Evolutionary conservation across 257 asterid species (phyloP), one percentile per base, ranked within the genome.

Genomic region (Rehmannia glutinosa): DNA sequence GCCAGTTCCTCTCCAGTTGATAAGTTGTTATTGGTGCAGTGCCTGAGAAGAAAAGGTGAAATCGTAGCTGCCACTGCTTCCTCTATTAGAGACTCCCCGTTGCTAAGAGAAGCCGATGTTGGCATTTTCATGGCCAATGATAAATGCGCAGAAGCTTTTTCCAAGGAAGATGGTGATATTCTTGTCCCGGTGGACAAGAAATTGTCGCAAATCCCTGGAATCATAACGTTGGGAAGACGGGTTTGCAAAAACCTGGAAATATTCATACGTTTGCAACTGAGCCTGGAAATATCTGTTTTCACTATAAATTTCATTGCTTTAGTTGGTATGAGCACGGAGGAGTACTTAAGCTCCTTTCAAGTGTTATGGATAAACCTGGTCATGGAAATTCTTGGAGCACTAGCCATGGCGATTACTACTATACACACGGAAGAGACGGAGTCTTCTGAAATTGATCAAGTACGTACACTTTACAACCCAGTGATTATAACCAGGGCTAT

Each of bases 341-440:
- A 50, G 39, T 32, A n/a, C n/a, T n/a, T 80, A 63, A 36, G 78
- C 30, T 10, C 83, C 10, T 54, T 70, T 43, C 77, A 83, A 41
- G 36, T 83, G 12, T 72, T 83, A 3, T 83, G 88, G 88, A 68
- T 75, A 61, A 80, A 70, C 53, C 54, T 83, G 27, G 13, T 67
- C 0, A 56, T 77, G 55, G 88, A 75, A 51, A 45, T 43, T 28
- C 45, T 83, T 0, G 85, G 80, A 6, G 82, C 82, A 2, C 65
- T 75, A 20, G 78, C 76, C 12, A 59, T 77, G 42, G 77, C 78
- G 1, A 33, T 50, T 4, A 60, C 67, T 25, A 59, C 74, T 47
- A 33, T 69, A 17, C 64, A 50, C 21, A 39, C 47, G 24, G 38
- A 39, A n/a, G n/a, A n/a, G n/a, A n/a, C n/a, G n/a, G n/a, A n/a